Conservation (phyloP, 441 rosid species). For the Populus trichocarpa region DNA sequence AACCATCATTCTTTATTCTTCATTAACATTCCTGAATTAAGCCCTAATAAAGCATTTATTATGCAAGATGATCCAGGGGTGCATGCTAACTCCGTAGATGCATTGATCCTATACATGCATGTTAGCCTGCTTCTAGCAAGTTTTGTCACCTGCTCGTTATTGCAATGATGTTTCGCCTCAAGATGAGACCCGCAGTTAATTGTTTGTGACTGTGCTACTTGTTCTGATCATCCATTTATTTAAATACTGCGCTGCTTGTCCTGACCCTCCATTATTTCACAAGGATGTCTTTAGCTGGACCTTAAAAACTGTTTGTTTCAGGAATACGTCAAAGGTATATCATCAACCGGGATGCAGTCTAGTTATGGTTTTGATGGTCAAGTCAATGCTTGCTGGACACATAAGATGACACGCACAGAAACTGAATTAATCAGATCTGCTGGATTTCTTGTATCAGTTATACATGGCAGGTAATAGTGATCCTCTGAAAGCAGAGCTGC, state of each 20-base stretch:
- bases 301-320: conserved; percentile 24
- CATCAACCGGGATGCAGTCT: conserved; percentile 89
- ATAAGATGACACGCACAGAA: conserved; percentile 61
- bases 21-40: neutral
- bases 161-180: neutral
- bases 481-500: neutral
- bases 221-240: neutral
- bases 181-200: neutral
- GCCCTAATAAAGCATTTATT: neutral
- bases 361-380: conserved; percentile 86
- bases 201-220: neutral
- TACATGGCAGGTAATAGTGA: conserved; percentile 84
- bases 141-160: neutral
- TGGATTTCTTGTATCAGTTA: conserved; percentile 83
- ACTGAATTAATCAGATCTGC: conserved; percentile 56
- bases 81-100: neutral
- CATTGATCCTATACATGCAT: neutral
- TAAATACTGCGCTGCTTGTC: neutral
- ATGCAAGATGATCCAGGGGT: neutral
- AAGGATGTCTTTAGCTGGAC: neutral
- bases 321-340: conserved; percentile 93
- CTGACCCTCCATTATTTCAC: neutral
- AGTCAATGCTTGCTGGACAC: conserved; percentile 93
- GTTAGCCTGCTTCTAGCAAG: neutral
- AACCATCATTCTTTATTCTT: neutral